These are phyloP conservation scores for Penicillium oxalicum DNA, from an alignment of 2,329 filamentous ascomycete genomes.

Conservation along the genomic window DNA sequence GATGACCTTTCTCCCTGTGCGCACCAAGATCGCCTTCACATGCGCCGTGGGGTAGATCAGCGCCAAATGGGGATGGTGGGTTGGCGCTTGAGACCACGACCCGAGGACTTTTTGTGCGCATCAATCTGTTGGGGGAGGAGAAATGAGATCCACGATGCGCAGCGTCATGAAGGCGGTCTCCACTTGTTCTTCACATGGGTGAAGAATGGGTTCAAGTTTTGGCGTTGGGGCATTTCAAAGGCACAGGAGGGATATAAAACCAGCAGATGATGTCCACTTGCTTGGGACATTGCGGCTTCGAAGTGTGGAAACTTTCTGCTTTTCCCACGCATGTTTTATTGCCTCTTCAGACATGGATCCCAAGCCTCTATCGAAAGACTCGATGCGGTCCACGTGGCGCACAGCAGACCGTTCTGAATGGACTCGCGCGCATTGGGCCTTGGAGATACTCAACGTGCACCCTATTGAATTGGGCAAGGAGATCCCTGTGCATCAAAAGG, in stretches of 20 bases:
- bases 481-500: slow-evolving; percentile 38
- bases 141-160: slow-evolving; percentile 11
- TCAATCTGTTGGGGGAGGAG: slow-evolving; percentile 12
- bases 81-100: too few relatives aligned
- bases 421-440: slow-evolving; percentile 21
- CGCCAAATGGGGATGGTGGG: slow-evolving; percentile 1
- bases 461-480: slow-evolving; percentile 21
- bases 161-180: slow-evolving; percentile 1
- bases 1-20: not conserved
- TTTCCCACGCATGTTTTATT: too few relatives aligned
- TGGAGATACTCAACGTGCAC: slow-evolving; percentile 24
- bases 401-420: slow-evolving; percentile 20
- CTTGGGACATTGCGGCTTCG: not conserved
- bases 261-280: not conserved
- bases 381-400: slow-evolving; percentile 29
- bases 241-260: slow-evolving; percentile 13
- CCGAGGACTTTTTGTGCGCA: slow-evolving; percentile 1
- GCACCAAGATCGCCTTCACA: slow-evolving; percentile 6
- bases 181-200: slow-evolving; percentile 11
- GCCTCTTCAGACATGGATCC: slow-evolving; percentile 16
- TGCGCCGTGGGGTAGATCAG: slow-evolving; percentile 10
- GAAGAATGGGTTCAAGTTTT: not conserved
- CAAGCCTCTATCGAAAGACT: slow-evolving; percentile 23
- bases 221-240: not conserved
- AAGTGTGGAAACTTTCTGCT: too few relatives aligned